Base-by-base conservation (phyloP, 257 asterid species). In the Solanum clarkiae region DNA sequence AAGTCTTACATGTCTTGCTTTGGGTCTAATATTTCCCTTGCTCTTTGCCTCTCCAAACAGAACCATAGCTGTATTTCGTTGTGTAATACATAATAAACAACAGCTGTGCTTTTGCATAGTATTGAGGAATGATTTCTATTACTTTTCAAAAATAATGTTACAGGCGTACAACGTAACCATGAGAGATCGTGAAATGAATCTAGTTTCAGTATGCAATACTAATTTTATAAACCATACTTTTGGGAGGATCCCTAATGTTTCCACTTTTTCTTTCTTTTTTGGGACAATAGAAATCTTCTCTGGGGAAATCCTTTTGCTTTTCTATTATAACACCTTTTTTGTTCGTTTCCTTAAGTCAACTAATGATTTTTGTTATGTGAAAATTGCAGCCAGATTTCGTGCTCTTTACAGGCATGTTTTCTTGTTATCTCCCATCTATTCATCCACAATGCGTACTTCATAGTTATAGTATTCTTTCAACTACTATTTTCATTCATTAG, bases 301-400 rank as follows among this genome's bases (percentile, higher is more conserved):
- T 14, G 60, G 17, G 10, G 14, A 42, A 42, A 59, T 82, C 60
- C 29, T 44, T 44, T 42, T 66, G 12, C 85, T 82, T 42, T 82
- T 66, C 79, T 22, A 42, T 3, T 82, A 45, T 44, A 63, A 36
- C 72, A 14, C 86, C 59, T 14, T 77, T 32, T 86, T 29, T 55
- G 79, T 63, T 87, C 45, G 10, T 81, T 57, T 85, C 36, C 80
- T 85, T 88, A 89, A 87, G 71, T 82, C 84, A 87, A 83, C 84
- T 66, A 80, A 85, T 84, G 71, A 17, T 47, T 40, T 62, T 90
- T 86, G 86, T 83, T 88, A 17, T 82, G 86, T 86, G 83, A 60
- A 86, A 81, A 74, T 82, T 94, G 97, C 98, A 96, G 99, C 99
- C 98, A 45, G 98, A 96, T 91, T 86, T 96, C 90, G 99, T 96